These are phyloP conservation scores for Oenanthe javanica DNA, from an alignment of 140 eudicot species.

Conservation along the genomic window DNA sequence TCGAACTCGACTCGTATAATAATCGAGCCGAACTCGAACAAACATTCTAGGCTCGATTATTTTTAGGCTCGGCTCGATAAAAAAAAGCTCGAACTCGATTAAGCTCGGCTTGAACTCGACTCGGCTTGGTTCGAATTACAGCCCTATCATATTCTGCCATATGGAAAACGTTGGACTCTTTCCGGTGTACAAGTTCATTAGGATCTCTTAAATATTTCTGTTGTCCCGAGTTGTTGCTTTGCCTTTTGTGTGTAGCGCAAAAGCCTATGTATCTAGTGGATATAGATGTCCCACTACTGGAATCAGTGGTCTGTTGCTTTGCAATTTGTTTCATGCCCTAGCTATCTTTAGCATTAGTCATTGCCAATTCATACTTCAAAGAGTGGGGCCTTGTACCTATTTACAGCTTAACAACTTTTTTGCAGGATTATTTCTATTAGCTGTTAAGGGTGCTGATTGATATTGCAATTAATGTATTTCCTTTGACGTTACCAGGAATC, in stretches of 20 bases:
- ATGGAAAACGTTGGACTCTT: not conserved
- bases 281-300: not conserved
- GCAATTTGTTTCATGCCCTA: not conserved
- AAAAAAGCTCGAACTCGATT: no score
- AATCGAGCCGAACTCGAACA: no score
- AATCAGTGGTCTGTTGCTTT: not conserved
- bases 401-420: not conserved
- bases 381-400: not conserved
- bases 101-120: no score
- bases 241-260: not conserved
- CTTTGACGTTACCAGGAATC: slow-evolving; percentile 43
- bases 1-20: no score
- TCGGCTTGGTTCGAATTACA: no score
- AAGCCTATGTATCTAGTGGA: not conserved
- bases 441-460: not conserved
- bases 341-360: not conserved
- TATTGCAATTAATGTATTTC: not conserved
- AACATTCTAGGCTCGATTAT: no score
- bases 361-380: not conserved
- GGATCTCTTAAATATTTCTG: not conserved
- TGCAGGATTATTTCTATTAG: not conserved
- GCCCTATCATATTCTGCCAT: not conserved
- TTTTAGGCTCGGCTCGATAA: no score
- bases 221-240: not conserved
- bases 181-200: not conserved